Evolutionary conservation across 2,329 filamentous ascomycete species (phyloP).

Genomic region (Botryotinia globosa): DNA sequence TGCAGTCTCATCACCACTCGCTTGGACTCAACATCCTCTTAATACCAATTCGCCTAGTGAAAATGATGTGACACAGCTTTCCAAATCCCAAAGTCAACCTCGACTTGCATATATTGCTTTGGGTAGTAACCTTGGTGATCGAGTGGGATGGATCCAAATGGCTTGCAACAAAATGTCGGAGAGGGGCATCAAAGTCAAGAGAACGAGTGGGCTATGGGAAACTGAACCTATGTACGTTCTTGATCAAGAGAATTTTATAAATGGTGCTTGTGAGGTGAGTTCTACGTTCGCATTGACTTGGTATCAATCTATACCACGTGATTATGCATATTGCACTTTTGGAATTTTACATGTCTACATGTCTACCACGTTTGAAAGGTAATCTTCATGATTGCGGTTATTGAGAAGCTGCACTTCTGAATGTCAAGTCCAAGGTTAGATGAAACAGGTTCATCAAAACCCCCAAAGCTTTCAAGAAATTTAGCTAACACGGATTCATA

Average conservation of each 20-base stretch:
- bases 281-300: not conserved
- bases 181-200: conserved; percentile 67
- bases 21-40: conserved; percentile 19
- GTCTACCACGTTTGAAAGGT: not conserved
- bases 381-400: not conserved
- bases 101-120: conserved; percentile 73
- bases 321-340: not conserved
- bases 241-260: conserved; percentile 84
- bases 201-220: conserved; percentile 89
- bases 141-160: conserved; percentile 78
- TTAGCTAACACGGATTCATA: conserved; percentile 2
- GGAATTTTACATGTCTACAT: not conserved
- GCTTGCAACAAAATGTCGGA: conserved; percentile 77
- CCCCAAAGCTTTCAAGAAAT: not conserved
- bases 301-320: not conserved
- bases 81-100: not conserved
- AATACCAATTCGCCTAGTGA: not conserved
- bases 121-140: conserved; percentile 88
- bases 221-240: conserved; percentile 95
- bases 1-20: not conserved
- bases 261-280: conserved; percentile 86
- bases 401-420: not conserved
- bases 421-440: not conserved
- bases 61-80: not conserved
- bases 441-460: not conserved